Percentiles rank a stretch among this genome's conserved stretches.
Evolutionary conservation across 2,329 filamentous ascomycete genomes (phyloP).

Genomic region (Seiridium cupressi): DNA sequence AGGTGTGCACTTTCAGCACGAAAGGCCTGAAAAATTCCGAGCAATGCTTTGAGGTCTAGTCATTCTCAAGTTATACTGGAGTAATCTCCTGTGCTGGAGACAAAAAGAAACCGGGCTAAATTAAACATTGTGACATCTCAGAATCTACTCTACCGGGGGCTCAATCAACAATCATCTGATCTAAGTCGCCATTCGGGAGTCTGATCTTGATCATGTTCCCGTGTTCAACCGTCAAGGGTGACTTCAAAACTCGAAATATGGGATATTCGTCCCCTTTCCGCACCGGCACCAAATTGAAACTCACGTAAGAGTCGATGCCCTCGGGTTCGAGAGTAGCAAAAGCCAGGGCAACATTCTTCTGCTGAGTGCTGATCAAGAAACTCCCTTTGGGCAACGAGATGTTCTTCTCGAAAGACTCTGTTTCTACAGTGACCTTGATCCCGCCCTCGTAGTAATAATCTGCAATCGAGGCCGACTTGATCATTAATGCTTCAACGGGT

Average conservation of each 20-base stretch:
- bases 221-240: not conserved
- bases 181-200: too few species aligned
- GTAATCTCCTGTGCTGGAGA: too few species aligned
- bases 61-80: too few species aligned
- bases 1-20: too few species aligned
- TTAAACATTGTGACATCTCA: too few species aligned
- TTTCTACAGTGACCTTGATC: constrained; percentile 21
- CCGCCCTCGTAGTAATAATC: constrained; percentile 21
- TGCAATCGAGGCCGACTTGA: constrained; percentile 15
- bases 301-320: constrained; percentile 24
- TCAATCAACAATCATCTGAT: too few species aligned
- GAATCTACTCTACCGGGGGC: too few species aligned
- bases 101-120: too few species aligned
- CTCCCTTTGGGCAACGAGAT: constrained; percentile 20
- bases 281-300: constrained; percentile 23
- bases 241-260: constrained; percentile 17
- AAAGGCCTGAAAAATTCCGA: too few species aligned
- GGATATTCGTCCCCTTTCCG: constrained; percentile 22
- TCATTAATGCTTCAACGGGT: constrained; percentile 17
- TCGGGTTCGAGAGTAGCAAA: constrained; percentile 25
- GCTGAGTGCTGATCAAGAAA: constrained; percentile 19
- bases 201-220: too few species aligned
- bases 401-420: constrained; percentile 11
- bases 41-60: too few species aligned
- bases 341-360: constrained; percentile 25